Evolutionary conservation across 768 basidiomycete genomes (phyloP).

Genomic region (Tulasnella calospora): DNA sequence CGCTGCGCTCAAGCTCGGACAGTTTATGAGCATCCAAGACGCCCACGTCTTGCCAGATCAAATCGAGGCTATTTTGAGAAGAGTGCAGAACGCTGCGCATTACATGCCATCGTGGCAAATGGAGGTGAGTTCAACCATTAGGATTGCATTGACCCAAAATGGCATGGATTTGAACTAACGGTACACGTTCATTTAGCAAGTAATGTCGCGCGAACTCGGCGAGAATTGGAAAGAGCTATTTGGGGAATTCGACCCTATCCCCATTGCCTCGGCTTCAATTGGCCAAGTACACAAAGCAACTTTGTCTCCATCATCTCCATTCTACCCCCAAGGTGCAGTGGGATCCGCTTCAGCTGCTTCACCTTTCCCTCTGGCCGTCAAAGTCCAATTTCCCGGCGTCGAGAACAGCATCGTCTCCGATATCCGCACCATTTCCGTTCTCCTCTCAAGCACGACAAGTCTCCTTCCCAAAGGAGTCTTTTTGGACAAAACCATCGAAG

Average conservation of each 20-base stretch:
- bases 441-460: slow-evolving; percentile 54
- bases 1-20: slow-evolving; percentile 92
- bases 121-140: slow-evolving; percentile 53
- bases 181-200: slow-evolving; percentile 44
- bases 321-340: slow-evolving; percentile 42
- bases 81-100: slow-evolving; percentile 92
- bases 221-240: slow-evolving; percentile 69
- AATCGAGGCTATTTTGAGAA: slow-evolving; percentile 78
- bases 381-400: slow-evolving; percentile 95
- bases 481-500: slow-evolving; percentile 82
- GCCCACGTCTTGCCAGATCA: slow-evolving; percentile 83
- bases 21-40: slow-evolving; percentile 98
- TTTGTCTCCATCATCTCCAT: slow-evolving; percentile 43
- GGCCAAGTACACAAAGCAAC: slow-evolving; percentile 87
- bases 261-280: slow-evolving; percentile 94
- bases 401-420: slow-evolving; percentile 81
- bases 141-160: not conserved
- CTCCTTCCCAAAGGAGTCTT: slow-evolving; percentile 86
- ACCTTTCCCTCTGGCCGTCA: slow-evolving; percentile 41
- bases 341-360: not conserved
- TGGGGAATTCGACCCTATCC: slow-evolving; percentile 69
- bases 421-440: slow-evolving; percentile 73
- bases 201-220: slow-evolving; percentile 70
- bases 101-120: slow-evolving; percentile 99
- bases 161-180: slow-evolving; percentile 30